Evolutionary conservation across 345 rosid genomes (phyloP), one percentile per base, ranked within the genome.

Genomic region (Ceriops zippeliana): DNA sequence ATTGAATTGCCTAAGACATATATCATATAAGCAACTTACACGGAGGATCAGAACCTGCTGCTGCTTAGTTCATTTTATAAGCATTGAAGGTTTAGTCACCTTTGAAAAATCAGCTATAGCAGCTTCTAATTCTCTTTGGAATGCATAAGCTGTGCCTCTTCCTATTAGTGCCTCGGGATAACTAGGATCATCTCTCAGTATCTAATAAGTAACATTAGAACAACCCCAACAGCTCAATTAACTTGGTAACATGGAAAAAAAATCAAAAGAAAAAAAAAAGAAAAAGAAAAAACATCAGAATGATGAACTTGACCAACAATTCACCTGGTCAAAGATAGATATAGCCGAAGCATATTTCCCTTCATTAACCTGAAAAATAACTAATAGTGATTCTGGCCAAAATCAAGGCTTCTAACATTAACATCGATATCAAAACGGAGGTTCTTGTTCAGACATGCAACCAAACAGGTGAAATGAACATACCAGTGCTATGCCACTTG

Each of bases 401-500:
- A 76, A 65, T 58, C 20, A 65, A 35, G 46, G 70, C 61, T 58
- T 22, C 58, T 17, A 66, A 62, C 52, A 60, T 67, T 30, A 57
- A 56, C 19, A 51, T 47, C 57, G 57, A 53, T 28, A 67, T 26
- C 61, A 63, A 61, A 32, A 22, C 31, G 53, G 9, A 20, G 24
- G 27, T 21, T 34, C 32, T 66, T 5, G 49, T 56, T 24, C 19
- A 1, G 56, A 63, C 63, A 42, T 52, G 46, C n/a, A 49, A 77
- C 30, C 31, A 31, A 74, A 46, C 7, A 52, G 63, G 21, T 5
- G 34, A 27, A 52, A 52, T 3, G 24, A 65, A 66, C 56, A 67
- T 79, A 90, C 99, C 93, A 91, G 96, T 22, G 97, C 93, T 76
- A 91, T 95, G 71, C 99, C 99, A 84, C 96, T 86, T 73, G 99